Evolutionary conservation across 345 rosid species (phyloP).

Genomic region (Populus pruinosa): DNA sequence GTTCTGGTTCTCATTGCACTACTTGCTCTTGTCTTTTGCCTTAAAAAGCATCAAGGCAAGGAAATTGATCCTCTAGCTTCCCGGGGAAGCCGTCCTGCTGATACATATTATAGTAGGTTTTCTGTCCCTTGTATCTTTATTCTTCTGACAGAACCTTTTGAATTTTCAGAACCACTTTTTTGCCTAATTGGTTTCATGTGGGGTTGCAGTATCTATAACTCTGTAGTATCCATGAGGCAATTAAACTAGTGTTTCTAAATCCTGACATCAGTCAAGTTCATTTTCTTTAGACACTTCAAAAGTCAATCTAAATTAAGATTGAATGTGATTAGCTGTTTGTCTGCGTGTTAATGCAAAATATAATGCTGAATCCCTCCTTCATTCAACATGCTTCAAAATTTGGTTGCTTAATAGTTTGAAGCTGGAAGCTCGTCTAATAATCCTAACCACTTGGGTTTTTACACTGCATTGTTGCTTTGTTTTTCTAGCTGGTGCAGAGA

Average conservation of each 20-base stretch:
- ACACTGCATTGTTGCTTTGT: background rate
- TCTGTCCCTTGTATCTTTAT: conserved; percentile 7
- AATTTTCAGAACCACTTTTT: background rate
- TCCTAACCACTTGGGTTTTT: conserved; percentile 2
- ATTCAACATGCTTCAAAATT: background rate
- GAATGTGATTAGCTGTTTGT: background rate
- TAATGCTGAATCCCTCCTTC: background rate
- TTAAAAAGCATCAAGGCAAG: conserved; percentile 43
- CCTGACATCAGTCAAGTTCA: background rate
- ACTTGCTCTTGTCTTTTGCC: conserved; percentile 49
- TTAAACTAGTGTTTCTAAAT: background rate
- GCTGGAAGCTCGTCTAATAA: background rate
- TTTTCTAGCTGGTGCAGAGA: conserved; percentile 41
- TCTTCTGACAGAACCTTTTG: background rate
- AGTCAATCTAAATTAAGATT: background rate
- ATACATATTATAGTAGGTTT: conserved; percentile 38
- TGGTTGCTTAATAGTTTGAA: background rate
- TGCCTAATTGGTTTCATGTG: background rate
- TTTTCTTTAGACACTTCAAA: background rate
- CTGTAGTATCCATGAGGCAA: background rate
- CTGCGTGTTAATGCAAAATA: background rate
- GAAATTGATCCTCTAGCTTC: conserved; percentile 43
- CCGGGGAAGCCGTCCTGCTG: conserved; percentile 44
- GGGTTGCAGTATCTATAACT: background rate
- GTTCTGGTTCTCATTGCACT: conserved; percentile 46